Base-by-base conservation (phyloP, 1,284 basidiomycete genomes). In the Ceratobasidium sp. region DNA sequence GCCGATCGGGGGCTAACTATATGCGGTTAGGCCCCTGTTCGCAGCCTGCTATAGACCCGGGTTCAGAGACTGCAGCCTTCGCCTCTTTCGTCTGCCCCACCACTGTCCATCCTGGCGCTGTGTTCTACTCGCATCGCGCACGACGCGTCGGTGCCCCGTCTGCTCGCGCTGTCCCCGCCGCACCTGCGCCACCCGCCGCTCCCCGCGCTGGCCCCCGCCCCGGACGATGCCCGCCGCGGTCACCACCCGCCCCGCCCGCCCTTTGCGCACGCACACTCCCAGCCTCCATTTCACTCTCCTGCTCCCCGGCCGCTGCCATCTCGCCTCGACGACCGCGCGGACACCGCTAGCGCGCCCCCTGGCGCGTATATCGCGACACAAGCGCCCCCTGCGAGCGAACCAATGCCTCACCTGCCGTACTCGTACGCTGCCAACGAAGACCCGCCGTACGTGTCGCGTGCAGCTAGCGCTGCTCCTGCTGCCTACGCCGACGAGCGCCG, bases 71-170 rank as follows among this genome's bases (percentile, higher is more conserved):
- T 54, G 1, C 66, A 15, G 17, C 37, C 53, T 67, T 73, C 39
- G 56, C 68, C 56, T 53, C 61, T 10, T 69, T 53, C 45, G 35
- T 45, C 28, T n/a, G n/a, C n/a, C 63, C 60, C 42, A 31, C 53
- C 51, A 23, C 68, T 31, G 47, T 49, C 67, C 47, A 56, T 54
- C 42, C 54, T 76, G 67, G 64, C 53, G 53, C 66, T 68, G 39
- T 64, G 71, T 49, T 31, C 75, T n/a, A 33, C 71, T 49, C 58
- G 37, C 76, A 49, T 75, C 60, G 37, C 45, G 47, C 45, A 60
- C 49, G 51, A 53, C 58, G 67, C 58, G 74, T 39, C 64, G 51
- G 53, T 54, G 28, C 65, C 68, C 53, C 47, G 68, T 47, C 26
- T 74, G 56, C 64, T 28, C 63, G 15, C 47, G 51, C n/a, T 39